Evolutionary conservation across 257 asterid genomes (phyloP).

Genomic region (Ehretia macrophylla): DNA sequence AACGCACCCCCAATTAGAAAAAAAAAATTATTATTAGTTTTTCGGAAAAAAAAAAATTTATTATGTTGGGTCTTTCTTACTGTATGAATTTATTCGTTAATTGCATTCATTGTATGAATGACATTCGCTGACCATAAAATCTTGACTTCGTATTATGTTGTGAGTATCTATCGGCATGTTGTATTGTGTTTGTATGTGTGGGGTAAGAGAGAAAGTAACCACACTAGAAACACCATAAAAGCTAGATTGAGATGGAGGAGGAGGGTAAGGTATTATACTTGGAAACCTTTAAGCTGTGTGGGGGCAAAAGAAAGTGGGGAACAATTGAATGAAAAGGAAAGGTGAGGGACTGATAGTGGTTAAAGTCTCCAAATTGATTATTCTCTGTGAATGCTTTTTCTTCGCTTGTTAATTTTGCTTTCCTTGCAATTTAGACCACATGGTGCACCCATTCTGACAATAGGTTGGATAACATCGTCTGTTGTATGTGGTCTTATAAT

Average conservation of each 20-base stretch:
- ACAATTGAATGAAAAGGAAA: conserved; percentile 22
- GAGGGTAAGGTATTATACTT: conserved; percentile 19
- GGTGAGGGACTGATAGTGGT: conserved; percentile 29
- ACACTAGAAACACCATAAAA: conserved; percentile 15
- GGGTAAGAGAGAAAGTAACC: conserved; percentile 4
- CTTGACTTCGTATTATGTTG: no score
- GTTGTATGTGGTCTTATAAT: neutral
- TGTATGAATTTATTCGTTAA: no score
- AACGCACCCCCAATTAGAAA: no score
- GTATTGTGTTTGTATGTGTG: neutral
- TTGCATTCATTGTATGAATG: no score
- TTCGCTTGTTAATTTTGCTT: conserved; percentile 17
- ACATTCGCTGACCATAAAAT: no score
- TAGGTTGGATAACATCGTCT: conserved; percentile 2
- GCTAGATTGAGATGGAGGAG: conserved; percentile 21
- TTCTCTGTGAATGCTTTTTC: neutral
- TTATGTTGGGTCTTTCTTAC: no score
- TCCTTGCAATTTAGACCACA: conserved; percentile 12
- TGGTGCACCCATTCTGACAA: neutral
- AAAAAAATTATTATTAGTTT: no score
- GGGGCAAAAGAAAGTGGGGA: conserved; percentile 20
- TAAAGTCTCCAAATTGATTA: conserved; percentile 40
- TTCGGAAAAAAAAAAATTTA: no score
- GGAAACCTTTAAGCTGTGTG: conserved; percentile 28
- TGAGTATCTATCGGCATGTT: neutral